Conservation (phyloP, 331 rosid species). For the Stylosanthes scabra region DNA sequence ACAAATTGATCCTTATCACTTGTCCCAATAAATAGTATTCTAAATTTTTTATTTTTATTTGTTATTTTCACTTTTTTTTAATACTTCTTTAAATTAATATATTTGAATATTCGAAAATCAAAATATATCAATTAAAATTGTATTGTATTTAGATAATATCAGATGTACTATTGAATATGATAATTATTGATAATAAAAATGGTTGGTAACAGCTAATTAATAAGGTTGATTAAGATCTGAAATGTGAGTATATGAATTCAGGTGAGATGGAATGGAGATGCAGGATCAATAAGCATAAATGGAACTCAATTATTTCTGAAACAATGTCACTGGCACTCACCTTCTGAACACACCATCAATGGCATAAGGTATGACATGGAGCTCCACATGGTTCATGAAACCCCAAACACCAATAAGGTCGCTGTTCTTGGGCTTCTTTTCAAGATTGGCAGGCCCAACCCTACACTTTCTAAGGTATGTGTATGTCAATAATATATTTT, state of each 20-base stretch:
- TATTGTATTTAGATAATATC: no score
- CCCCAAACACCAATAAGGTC: constrained; percentile 31
- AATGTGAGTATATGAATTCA: constrained; percentile 23
- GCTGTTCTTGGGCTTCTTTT: constrained; percentile 67
- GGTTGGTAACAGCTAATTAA: neutral
- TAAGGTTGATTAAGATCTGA: constrained; percentile 11
- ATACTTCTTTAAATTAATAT: no score
- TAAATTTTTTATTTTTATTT: no score
- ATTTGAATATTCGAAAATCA: no score
- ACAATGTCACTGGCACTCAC: constrained; percentile 82
- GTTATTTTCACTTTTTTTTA: no score
- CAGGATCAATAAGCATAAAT: constrained; percentile 54
- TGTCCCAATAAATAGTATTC: no score
- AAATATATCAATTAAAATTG: no score
- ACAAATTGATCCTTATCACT: no score
- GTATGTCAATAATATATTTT: no score
- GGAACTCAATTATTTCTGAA: constrained; percentile 53
- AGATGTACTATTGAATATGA: neutral
- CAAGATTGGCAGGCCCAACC: constrained; percentile 56
- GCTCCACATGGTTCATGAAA: constrained; percentile 71
- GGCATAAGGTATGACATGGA: constrained; percentile 72
- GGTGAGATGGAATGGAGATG: constrained; percentile 58
- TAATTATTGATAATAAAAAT: neutral
- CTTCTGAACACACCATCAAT: constrained; percentile 74
- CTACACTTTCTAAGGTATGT: constrained; percentile 61